Percentiles rank a stretch among this genome's conserved stretches.
Conservation (phyloP, 208 protist genomes). For the Naegleria gruberi region DNA sequence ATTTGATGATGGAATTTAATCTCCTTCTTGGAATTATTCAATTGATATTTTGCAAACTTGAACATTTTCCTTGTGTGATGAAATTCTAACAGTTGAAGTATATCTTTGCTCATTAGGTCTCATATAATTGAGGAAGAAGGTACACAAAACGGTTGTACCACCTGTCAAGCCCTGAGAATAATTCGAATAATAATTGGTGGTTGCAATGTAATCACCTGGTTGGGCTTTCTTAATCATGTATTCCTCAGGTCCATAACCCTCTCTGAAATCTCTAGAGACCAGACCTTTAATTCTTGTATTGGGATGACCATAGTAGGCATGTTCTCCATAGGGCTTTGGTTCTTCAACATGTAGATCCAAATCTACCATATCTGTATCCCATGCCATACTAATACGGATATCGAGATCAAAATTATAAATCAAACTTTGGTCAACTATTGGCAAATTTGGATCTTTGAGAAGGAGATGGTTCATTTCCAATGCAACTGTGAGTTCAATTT, state of each 20-base stretch:
- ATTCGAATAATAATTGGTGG: not conserved
- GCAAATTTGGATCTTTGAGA: not conserved
- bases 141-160: conserved; percentile 5
- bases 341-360: conserved; percentile 31
- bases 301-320: conserved; percentile 20
- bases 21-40: too few relatives aligned
- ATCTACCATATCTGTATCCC: conserved; percentile 24
- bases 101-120: not conserved
- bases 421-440: not conserved
- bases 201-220: conserved; percentile 21
- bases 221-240: conserved; percentile 10
- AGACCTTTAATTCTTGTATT: not conserved
- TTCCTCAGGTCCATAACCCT: conserved; percentile 29
- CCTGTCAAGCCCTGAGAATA: not conserved
- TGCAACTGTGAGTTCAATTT: conserved; percentile 22
- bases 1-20: too few relatives aligned
- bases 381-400: conserved; percentile 21
- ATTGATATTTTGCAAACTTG: too few relatives aligned
- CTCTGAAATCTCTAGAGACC: not conserved
- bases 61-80: not conserved
- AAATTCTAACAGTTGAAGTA: not conserved
- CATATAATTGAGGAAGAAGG: not conserved
- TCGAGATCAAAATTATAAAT: not conserved
- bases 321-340: not conserved
- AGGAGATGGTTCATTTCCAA: not conserved